Conservation (phyloP, 2,329 filamentous ascomycete species). For the Ustilaginoidea virens region DNA sequence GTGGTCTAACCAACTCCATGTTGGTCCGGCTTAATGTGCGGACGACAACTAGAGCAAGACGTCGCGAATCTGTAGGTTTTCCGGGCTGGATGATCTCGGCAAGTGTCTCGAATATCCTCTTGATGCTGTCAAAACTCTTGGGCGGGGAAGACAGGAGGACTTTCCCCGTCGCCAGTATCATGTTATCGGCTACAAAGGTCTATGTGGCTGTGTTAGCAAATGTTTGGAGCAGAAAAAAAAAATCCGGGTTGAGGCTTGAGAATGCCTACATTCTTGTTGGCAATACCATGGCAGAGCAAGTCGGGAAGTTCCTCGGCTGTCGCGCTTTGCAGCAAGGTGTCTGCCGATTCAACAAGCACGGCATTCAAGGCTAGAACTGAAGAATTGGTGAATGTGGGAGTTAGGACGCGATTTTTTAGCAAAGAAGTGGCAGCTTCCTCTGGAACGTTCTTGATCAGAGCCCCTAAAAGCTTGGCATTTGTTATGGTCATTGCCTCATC, state of each 20-base stretch:
- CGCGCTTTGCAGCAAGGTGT: slow-evolving; percentile 46
- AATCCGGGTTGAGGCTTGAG: not conserved
- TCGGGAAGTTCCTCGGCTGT: slow-evolving; percentile 60
- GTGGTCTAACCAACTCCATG: slow-evolving; percentile 66
- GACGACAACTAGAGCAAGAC: slow-evolving; percentile 72
- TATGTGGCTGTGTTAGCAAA: slow-evolving; percentile 17
- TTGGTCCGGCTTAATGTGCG: slow-evolving; percentile 71
- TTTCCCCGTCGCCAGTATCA: slow-evolving; percentile 79
- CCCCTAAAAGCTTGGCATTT: slow-evolving; percentile 78
- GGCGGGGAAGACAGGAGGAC: slow-evolving; percentile 58
- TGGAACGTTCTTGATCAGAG: slow-evolving; percentile 75
- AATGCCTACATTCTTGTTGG: slow-evolving; percentile 53
- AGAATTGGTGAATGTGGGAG: slow-evolving; percentile 56
- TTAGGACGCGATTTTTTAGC: slow-evolving; percentile 62
- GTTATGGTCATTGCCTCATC: slow-evolving; percentile 74
- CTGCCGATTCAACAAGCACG: slow-evolving; percentile 66
- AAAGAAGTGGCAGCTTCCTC: slow-evolving; percentile 46
- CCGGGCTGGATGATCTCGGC: slow-evolving; percentile 63
- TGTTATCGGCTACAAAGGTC: slow-evolving; percentile 78
- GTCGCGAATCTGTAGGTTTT: slow-evolving; percentile 65
- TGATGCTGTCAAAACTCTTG: slow-evolving; percentile 61
- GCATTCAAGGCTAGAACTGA: slow-evolving; percentile 83
- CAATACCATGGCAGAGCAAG: slow-evolving; percentile 68
- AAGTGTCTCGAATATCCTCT: slow-evolving; percentile 66
- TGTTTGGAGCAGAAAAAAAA: too few relatives aligned